Percentiles rank a stretch among this genome's conserved stretches.
phyloP scores from a whole-genome alignment of 208 protist genomes.

The Borovskyia barvae region DNA sequence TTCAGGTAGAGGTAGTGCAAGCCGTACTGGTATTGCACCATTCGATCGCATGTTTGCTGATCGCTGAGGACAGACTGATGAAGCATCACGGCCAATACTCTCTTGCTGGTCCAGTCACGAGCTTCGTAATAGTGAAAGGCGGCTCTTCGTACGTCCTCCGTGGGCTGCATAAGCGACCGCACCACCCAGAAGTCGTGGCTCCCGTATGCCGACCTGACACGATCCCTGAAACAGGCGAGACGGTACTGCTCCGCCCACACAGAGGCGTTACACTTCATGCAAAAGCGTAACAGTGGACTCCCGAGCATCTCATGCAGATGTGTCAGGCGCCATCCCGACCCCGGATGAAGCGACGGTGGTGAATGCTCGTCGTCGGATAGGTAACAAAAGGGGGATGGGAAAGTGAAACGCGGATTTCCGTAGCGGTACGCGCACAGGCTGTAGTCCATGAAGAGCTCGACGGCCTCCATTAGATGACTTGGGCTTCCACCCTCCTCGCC shows the following conservation, averaged over 20 bases:
- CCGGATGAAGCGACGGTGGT: not conserved
- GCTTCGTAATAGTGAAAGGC: conserved; percentile 27
- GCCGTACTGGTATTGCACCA: conserved; percentile 17
- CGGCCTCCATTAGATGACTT: conserved; percentile 1
- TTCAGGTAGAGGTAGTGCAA: conserved; percentile 52
- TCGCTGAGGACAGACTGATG: conserved; percentile 13
- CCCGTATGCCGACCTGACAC: conserved; percentile 26
- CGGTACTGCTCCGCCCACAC: conserved; percentile 11
- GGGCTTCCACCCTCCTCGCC: not conserved
- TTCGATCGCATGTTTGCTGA: conserved; percentile 18
- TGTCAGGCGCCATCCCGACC: too few relatives aligned
- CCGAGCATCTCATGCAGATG: conserved; percentile 34
- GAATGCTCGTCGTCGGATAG: not conserved
- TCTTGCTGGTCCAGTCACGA: not conserved
- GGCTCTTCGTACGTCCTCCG: conserved; percentile 15
- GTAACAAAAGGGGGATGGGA: conserved; percentile 24
- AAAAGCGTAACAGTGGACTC: conserved; percentile 49
- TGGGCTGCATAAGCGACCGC: conserved; percentile 45
- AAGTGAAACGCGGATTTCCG: conserved; percentile 24
- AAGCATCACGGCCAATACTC: conserved; percentile 34
- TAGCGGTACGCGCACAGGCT: conserved; percentile 45
- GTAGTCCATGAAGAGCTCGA: conserved; percentile 16
- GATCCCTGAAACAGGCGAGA: conserved; percentile 23
- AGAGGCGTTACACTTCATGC: conserved; percentile 25
- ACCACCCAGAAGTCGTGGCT: conserved; percentile 42